Evolutionary conservation across 345 rosid genomes (phyloP), one percentile per base, ranked within the genome.

Genomic region (Passiflora organensis): DNA sequence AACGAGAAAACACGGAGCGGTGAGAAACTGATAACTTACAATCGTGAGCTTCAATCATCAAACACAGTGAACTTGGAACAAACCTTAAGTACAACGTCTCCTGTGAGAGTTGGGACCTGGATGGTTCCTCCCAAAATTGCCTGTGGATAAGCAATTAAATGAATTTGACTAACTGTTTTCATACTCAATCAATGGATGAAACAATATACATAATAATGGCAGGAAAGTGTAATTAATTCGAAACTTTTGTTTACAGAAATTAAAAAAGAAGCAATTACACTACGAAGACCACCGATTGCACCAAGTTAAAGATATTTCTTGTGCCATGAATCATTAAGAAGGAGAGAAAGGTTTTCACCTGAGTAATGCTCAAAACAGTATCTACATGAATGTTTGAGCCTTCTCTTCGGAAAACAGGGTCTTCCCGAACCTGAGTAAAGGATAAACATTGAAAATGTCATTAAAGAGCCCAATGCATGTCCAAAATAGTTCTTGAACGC

Each of bases 21-120:
- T 22, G 49, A 22, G 49, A 28, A 28, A 28, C 34, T 28, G 34
- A 28, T 28, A 28, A 3, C 8, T 28, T 28, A 3, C 8, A 28
- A 8, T 3, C 34, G 34, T 28, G 8, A 28, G 8, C 34, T 28
- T 2, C 5, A 28, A 28, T 28, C 34, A 28, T 28, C 3, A 28
- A 28, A 28, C 34, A 28, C 34, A 28, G 8, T 58, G 34, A 58
- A 24, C 34, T 43, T 51, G 25, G 49, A 66, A 53, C 67, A 53
- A 20, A 91, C 98, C 97, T 89, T 93, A n/a, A 93, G 81, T 11
- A 93, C 97, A 62, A 93, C 95, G 78, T 93, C 99, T 52, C 99
- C 99, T 0, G 94, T 84, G 46, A 93, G 96, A 48, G 97, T 94
- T 43, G 99, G 99, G 65, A 89, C 97, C 69, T 85, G 91, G 61